Base-by-base conservation (phyloP, 2,329 filamentous ascomycete genomes). In the Penicillium sp. region DNA sequence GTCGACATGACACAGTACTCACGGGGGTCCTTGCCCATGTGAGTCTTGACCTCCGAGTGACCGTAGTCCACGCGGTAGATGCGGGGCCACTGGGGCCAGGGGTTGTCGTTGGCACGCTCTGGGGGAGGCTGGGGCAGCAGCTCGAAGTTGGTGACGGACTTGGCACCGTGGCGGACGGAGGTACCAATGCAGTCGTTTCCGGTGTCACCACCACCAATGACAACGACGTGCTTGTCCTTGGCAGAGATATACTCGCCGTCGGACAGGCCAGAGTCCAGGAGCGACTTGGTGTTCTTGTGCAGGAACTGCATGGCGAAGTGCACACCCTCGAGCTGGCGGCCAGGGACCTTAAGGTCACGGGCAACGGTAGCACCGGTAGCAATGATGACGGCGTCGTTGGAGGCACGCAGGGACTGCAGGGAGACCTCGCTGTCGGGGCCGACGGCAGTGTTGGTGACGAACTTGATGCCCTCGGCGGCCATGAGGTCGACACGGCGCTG, bases 1-100 rank as follows among this genome's bases (percentile, higher is more conserved):
- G 96, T 94, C 17, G 92, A 96, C 92, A 97, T 96, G 80, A 98
- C 92, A 82, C 93, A 97, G 84, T 90, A 98, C 81, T 97, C 94
- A 69, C 94, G 92, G 59, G 94, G 94, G 72, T 97, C 94, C 76
- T 93, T 93, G 79, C 94, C 94, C 82, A 93, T 94, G 82, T 97
- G 93, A 68, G 94, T 92, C 78, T 94, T 92, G 71, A 97, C 94
- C 79, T 98, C 94, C 15, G 89, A 90, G 83, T 98, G 94, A 58
- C 94, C 94, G 73, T 98, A 98, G 79, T 98, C 94, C n/a, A 97
- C 91, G 69, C 94, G 92, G 85, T 96, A 97, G 76, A 97, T 93
- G 71, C 93, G 91, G 59, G 94, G 94, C 93, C 94, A 98, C 80
- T 97, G 94, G 10, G 94, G 94, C 94, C 94, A 98, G 63, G 94